Base-by-base conservation (phyloP, 2,329 filamentous ascomycete species). In the Calonectria ilicicola region DNA sequence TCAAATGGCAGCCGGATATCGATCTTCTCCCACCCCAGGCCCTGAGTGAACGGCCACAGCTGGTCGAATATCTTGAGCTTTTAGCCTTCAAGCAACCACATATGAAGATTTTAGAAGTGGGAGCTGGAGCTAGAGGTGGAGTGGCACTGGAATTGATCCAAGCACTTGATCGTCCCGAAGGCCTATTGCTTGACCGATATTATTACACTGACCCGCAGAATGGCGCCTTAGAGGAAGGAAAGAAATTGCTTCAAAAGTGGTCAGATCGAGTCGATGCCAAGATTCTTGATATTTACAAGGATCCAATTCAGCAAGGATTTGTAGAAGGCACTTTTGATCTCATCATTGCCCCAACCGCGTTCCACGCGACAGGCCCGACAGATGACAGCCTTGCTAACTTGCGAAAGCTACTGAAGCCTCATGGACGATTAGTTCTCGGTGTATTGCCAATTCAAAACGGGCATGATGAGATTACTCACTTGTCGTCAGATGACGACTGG, bases 81-180 rank as follows among this genome's bases (percentile, higher is more conserved):
- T 15, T 74, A 8, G 72, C 60, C n/a, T 72, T 72, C 23, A 74
- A 74, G 53, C 62, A 69, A 32, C 72, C 72, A n/a, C 51, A 72
- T 8, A 72, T 74, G 69, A 72, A 67, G 46, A 69, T 74, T 42
- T 23, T 74, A 23, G 69, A 69, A 40, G 32, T 74, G 5, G 69
- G 69, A 42, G 26, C 46, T 0, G 69, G 69, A 26, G 40, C 23
- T 46, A 42, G 38, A 8, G 60, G 32, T 17, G 15, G 15, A 19
- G 19, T 65, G 5, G 68, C 65, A 32, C 4, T 69, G 19, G 23
- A 65, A 3, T 60, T 72, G 27, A 63, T 74, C 23, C 65, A 72
- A 65, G 46, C 62, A 7, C 60, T 72, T 47, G 72, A 74, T 32
- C 69, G 62, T 15, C 65, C 69, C 8, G 62, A 67, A 5, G 51